Evolutionary conservation across 441 rosid species (phyloP).

Genomic region (Croton setiger): DNA sequence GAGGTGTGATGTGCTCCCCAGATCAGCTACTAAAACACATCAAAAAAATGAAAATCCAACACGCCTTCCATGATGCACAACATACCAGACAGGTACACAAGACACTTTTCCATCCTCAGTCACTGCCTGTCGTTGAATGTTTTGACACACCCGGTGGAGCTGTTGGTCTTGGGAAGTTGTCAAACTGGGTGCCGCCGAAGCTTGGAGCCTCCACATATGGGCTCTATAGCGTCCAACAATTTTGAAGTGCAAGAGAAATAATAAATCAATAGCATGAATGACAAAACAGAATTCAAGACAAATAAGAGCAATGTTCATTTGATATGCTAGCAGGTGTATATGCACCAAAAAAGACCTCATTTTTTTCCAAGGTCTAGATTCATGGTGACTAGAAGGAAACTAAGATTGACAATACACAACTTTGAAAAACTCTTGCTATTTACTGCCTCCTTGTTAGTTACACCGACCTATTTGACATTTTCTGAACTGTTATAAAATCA

Average conservation of each 20-base stretch:
- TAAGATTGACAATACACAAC: background rate
- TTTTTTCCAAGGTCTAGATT: background rate
- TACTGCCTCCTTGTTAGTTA: too few relatives aligned
- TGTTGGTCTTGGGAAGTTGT: slow-evolving; percentile 63
- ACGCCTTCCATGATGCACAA: slow-evolving; percentile 4
- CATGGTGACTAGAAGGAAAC: background rate
- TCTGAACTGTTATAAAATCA: background rate
- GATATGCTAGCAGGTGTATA: background rate
- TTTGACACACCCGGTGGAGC: slow-evolving; percentile 78
- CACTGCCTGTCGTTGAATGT: slow-evolving; percentile 39
- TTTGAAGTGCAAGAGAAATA: slow-evolving; percentile 2
- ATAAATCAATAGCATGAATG: slow-evolving; percentile 6
- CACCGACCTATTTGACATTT: too few relatives aligned
- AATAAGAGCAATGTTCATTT: background rate
- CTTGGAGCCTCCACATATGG: slow-evolving; percentile 80
- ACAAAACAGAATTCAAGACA: slow-evolving; percentile 13
- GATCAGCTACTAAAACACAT: slow-evolving; percentile 7
- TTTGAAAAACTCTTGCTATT: too few relatives aligned
- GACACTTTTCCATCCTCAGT: slow-evolving; percentile 9
- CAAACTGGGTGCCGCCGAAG: slow-evolving; percentile 37
- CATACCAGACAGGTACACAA: slow-evolving; percentile 11
- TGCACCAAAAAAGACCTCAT: background rate
- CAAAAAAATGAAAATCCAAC: slow-evolving; percentile 14
- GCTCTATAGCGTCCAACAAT: slow-evolving; percentile 45
- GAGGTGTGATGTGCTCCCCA: background rate